These are phyloP conservation scores for Alloteropsis semialata DNA, from an alignment of 176 grass and related monocot genomes.

Conservation along the genomic window DNA sequence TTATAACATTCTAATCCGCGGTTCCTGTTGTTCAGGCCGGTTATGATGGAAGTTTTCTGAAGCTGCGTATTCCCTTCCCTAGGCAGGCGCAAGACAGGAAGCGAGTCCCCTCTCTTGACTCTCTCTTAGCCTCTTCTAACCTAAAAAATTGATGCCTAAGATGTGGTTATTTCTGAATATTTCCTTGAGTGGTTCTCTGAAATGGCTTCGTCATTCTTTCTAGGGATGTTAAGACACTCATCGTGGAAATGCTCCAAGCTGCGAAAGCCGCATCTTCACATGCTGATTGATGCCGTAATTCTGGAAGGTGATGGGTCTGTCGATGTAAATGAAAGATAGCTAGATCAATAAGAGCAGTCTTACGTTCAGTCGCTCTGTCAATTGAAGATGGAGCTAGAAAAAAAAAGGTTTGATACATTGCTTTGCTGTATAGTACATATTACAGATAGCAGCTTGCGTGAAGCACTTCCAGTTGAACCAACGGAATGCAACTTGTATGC, in stretches of 20 bases:
- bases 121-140: not conserved
- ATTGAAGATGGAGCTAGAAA: not conserved
- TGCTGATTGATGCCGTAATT: constrained; percentile 28
- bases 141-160: not conserved
- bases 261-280: constrained; percentile 42
- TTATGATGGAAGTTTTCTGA: constrained; percentile 68
- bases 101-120: constrained; percentile 31
- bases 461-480: not conserved
- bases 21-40: constrained; percentile 56
- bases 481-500: not conserved
- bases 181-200: not conserved
- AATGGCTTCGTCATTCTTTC: not conserved
- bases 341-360: not conserved
- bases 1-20: not conserved
- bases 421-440: not conserved
- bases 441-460: not conserved
- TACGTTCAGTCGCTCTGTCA: not conserved
- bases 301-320: not conserved
- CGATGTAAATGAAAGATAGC: constrained; percentile 11
- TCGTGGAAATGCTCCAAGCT: constrained; percentile 96
- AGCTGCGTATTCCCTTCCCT: constrained; percentile 89
- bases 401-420: constrained; percentile 3
- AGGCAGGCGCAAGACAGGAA: constrained; percentile 83
- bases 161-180: constrained; percentile 15
- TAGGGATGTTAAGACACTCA: constrained; percentile 92